Evolutionary conservation across 1,139 yeast species (phyloP), one percentile per base, ranked within the genome.

Genomic region (Pichia sp.): DNA sequence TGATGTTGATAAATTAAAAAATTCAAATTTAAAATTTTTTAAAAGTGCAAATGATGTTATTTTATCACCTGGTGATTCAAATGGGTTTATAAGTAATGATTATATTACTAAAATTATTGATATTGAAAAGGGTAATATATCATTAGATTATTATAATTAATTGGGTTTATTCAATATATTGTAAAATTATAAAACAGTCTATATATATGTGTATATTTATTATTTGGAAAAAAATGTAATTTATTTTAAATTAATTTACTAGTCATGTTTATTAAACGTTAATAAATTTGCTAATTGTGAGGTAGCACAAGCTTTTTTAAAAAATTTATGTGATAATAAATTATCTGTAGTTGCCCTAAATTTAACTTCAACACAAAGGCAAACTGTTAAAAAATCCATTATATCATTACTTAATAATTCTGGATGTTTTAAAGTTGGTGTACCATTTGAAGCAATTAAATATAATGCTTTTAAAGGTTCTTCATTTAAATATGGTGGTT

Each of bases 401-500:
- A 94, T 83, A 34, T 84, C 82, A 54, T 80, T 73, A 22, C 94
- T 82, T 49, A 92, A 71, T 43, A 70, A 65, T 52, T 87, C 96
- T 2, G 98, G 97, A 52, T 83, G 76, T 67, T 87, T 90, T 58
- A 92, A 71, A 64, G 89, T 89, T 35, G 98, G 98, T 1, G 98
- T 92, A 50, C 98, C 98, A 61, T 89, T 90, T 1, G 97, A 87
- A 12, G 97, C 97, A 70, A 92, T 92, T 58, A 92, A 69, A 64
- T 87, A 92, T 47, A 87, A 69, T 0, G 95, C 95, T 63, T 82
- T 84, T 59, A 87, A 69, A 11, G 97, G 98, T 64, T 90, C 97
- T 64, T 92, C 98, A 62, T 92, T 92, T 61, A 92, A 71, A 62
- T 92, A 92, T 29, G 98, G 98, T 9, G 98, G 98, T 62, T 92